These are phyloP conservation scores for Lyophyllum semitale DNA, from an alignment of 768 basidiomycete species.

Conservation along the genomic window DNA sequence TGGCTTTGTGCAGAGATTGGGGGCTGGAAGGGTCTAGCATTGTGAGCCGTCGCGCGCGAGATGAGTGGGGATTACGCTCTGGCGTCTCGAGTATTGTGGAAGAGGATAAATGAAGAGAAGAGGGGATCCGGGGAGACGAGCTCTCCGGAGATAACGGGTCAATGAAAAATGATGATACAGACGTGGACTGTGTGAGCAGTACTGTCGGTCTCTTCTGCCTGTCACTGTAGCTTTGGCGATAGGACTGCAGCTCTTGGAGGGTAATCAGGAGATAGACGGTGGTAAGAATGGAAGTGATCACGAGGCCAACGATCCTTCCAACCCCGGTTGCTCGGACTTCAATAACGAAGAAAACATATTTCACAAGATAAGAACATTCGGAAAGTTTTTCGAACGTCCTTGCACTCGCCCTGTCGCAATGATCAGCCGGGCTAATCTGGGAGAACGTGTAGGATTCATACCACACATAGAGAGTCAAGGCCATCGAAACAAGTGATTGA, in stretches of 20 bases:
- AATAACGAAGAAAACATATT: conserved; percentile 36
- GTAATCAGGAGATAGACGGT: conserved; percentile 32
- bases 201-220: not conserved
- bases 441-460: conserved; percentile 11
- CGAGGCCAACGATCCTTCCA: conserved; percentile 33
- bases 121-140: not conserved
- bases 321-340: conserved; percentile 29
- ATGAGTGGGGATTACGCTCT: not conserved
- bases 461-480: conserved; percentile 40
- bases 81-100: not conserved
- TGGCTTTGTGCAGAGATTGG: not conserved
- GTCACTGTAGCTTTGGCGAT: conserved; percentile 20
- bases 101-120: not conserved
- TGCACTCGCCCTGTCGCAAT: conserved; percentile 27
- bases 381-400: conserved; percentile 27
- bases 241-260: conserved; percentile 34
- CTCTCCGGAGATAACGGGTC: not conserved
- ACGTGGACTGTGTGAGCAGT: not conserved
- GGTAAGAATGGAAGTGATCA: conserved; percentile 31
- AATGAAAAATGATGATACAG: not conserved
- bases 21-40: not conserved
- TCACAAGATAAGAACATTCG: conserved; percentile 30
- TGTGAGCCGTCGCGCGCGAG: not conserved
- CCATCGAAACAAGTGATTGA: conserved; percentile 40
- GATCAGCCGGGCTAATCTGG: not conserved